Conservation (phyloP, 106 monocot genomes). For the Alisma plantagoaquatica region DNA sequence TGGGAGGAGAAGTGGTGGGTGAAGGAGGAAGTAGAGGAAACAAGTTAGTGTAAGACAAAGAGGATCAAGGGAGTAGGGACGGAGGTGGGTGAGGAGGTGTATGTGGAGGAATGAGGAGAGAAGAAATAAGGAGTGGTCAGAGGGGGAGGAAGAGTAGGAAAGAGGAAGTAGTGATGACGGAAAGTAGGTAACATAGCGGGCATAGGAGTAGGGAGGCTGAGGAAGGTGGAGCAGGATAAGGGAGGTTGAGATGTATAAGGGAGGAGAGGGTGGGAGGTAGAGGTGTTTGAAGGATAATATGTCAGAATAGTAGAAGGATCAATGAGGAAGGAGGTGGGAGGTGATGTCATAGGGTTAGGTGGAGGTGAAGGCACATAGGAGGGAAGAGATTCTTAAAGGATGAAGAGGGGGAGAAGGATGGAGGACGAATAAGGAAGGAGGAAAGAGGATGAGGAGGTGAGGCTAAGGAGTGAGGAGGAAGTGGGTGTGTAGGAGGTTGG, state of each 20-base stretch:
- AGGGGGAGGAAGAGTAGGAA: not conserved
- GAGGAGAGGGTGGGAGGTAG: no score
- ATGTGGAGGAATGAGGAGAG: not conserved
- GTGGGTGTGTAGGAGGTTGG: slow-evolving; percentile 19
- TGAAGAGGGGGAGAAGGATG: no score
- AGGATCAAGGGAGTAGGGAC: not conserved
- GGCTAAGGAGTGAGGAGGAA: no score
- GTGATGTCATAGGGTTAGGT: no score
- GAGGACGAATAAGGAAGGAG: no score
- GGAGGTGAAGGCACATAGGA: no score
- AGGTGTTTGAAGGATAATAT: no score
- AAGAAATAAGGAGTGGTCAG: not conserved
- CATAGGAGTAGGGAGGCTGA: not conserved
- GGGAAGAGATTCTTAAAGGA: no score
- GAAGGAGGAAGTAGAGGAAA: not conserved
- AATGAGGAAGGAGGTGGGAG: no score
- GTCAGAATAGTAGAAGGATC: no score
- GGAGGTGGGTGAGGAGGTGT: not conserved
- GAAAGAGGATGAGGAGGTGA: no score
- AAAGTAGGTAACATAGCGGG: not conserved
- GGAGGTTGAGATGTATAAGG: slow-evolving; percentile 41
- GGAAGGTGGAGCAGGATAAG: not conserved
- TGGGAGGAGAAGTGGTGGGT: not conserved
- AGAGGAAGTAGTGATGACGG: not conserved
- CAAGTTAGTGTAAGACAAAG: not conserved